Percentiles rank a stretch among this genome's conserved stretches.
Conservation (phyloP, 2,329 filamentous ascomycete species). For the Eurotiales sp. region DNA sequence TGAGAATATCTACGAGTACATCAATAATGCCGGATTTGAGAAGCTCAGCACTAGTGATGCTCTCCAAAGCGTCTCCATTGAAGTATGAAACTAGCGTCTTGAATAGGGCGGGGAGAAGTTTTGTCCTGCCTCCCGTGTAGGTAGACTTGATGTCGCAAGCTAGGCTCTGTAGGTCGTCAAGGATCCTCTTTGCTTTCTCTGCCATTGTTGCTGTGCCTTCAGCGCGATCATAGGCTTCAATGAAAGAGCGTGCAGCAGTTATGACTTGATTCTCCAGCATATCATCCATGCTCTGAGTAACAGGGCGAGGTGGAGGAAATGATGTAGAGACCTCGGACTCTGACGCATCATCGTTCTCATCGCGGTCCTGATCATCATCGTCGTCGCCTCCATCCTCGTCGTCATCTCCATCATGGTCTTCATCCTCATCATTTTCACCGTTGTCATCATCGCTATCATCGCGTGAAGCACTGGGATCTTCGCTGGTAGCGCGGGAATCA, state of each 20-base stretch:
- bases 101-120: conserved; percentile 65
- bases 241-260: conserved; percentile 73
- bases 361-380: conserved; percentile 46
- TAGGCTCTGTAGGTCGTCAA: conserved; percentile 67
- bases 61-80: conserved; percentile 81
- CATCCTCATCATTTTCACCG: conserved; percentile 31
- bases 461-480: conserved; percentile 11
- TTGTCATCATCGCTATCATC: conserved; percentile 34
- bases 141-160: conserved; percentile 68
- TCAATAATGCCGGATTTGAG: conserved; percentile 87
- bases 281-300: conserved; percentile 39
- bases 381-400: conserved; percentile 32
- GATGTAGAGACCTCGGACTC: conserved; percentile 66
- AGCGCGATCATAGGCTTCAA: conserved; percentile 77
- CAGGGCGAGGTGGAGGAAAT: conserved; percentile 39
- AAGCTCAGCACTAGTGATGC: conserved; percentile 91
- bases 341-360: conserved; percentile 51
- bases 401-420: conserved; percentile 30
- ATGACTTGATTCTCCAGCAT: conserved; percentile 69
- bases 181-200: conserved; percentile 71
- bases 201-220: conserved; percentile 66
- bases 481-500: conserved; percentile 12
- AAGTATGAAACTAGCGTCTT: conserved; percentile 76
- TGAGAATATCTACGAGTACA: conserved; percentile 77
- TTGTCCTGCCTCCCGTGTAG: conserved; percentile 51